These are phyloP conservation scores for Hanseniaspora clermontiae DNA, from an alignment of 805 yeast genomes.

Conservation along the genomic window DNA sequence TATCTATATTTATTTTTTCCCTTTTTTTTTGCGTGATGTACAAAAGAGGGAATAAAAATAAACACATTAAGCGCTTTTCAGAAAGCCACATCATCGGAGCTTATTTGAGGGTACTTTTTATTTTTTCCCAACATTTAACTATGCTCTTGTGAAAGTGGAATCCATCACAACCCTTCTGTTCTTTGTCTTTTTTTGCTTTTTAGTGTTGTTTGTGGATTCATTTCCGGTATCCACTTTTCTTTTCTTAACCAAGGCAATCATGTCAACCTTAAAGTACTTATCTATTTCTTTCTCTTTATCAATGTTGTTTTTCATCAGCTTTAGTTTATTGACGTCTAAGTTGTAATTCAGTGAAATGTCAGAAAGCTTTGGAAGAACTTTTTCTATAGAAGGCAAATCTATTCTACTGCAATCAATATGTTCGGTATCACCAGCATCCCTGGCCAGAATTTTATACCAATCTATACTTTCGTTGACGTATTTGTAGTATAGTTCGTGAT, in stretches of 20 bases:
- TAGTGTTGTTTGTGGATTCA: not conserved
- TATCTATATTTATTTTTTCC: no score
- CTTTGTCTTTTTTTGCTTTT: not conserved
- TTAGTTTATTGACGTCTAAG: not conserved
- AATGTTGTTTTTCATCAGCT: not conserved
- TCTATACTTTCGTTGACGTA: not conserved
- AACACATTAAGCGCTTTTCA: no score
- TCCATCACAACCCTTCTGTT: conserved; percentile 1
- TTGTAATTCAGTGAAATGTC: conserved; percentile 1
- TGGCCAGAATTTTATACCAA: conserved; percentile 1
- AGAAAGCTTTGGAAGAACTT: not conserved
- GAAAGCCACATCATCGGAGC: no score
- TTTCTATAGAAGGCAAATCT: not conserved
- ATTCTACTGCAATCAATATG: not conserved
- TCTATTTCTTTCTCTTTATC: not conserved
- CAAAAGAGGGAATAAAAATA: no score
- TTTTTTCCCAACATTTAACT: not conserved
- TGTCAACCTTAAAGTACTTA: not conserved
- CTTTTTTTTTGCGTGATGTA: no score
- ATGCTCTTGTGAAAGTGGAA: not conserved
- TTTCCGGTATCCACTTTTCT: not conserved
- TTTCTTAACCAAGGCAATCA: not conserved
- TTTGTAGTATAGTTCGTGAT: not conserved
- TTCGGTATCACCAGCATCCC: not conserved
- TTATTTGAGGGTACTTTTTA: no score